Base-by-base conservation (phyloP, 176 grass and related monocot genomes). In the Aegilops speltoides region DNA sequence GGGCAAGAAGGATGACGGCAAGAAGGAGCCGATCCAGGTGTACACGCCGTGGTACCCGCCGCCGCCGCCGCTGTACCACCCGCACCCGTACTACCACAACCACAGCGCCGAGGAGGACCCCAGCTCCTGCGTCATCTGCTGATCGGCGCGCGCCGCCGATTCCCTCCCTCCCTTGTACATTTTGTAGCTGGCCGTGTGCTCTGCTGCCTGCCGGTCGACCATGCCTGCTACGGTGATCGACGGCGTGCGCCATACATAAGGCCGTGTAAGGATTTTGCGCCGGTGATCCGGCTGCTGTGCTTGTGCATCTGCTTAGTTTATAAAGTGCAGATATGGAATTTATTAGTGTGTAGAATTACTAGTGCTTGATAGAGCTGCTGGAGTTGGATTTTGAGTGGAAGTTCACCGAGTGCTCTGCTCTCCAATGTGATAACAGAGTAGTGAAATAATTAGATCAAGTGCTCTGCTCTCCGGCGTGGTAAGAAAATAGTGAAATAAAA, bases 61-160 rank as follows among this genome's bases (percentile, higher is more conserved):
- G 69, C 46, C 14, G 46, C 68, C 68, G 16, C 73, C 29, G 25
- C 38, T 9, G 40, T 24, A 69, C 66, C 32, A 69, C 32, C 66
- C 4, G 46, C 46, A 50, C 46, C 46, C 46, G 22, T 22, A 73
- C n/a, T 91, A 93, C 83, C 38, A 36, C 83, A 86, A 82, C 76
- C 93, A 71, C 45, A 91, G 88, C 86, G 45, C 80, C 40, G 93
- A 98, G 77, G 96, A 95, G 67, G 70, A 98, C 78, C 91, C 96
- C 12, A 95, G 94, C 81, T 77, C 83, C 7, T 98, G 96, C 81
- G 86, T 89, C 62, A 89, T 98, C 37, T 87, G 83, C 90, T 97
- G 87, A 97, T 41, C 23, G 6, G 8, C 20, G 4, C 14, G 54
- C 26, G 72, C 13, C 17, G 59, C 26, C n/a, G n/a, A n/a, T n/a